Percentiles rank a stretch among this genome's conserved stretches.
Conservation (phyloP, 1,284 basidiomycete species). For the Sporisorium graminicola region DNA sequence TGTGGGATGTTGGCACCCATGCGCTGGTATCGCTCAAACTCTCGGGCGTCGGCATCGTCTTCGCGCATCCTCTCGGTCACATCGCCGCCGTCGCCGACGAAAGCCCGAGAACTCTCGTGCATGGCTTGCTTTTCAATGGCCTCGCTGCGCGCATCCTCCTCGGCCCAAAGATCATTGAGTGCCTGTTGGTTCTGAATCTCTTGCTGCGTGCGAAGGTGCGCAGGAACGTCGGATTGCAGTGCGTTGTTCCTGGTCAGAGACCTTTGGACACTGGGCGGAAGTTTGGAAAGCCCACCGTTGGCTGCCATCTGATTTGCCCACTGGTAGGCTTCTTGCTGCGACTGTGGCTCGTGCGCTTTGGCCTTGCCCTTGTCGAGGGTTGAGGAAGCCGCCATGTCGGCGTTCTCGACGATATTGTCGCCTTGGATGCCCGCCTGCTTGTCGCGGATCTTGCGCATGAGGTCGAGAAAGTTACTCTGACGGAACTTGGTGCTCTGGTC, state of each 20-base stretch:
- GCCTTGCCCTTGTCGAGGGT: slow-evolving; percentile 52
- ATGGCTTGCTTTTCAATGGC: slow-evolving; percentile 43
- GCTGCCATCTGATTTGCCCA: slow-evolving; percentile 52
- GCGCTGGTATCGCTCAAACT: slow-evolving; percentile 60
- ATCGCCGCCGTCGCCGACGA: slow-evolving; percentile 64
- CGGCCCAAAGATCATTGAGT: slow-evolving; percentile 63
- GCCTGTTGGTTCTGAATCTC: slow-evolving; percentile 39
- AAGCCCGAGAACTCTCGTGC: slow-evolving; percentile 34
- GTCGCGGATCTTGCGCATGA: slow-evolving; percentile 88
- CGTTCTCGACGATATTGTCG: slow-evolving; percentile 77
- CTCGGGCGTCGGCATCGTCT: slow-evolving; percentile 61
- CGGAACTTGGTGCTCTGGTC: slow-evolving; percentile 84
- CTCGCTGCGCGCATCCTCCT: slow-evolving; percentile 64
- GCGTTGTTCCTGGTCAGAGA: slow-evolving; percentile 24
- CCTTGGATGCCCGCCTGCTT: slow-evolving; percentile 85
- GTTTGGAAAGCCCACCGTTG: slow-evolving; percentile 23
- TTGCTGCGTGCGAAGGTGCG: slow-evolving; percentile 17
- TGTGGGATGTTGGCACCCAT: slow-evolving; percentile 54
- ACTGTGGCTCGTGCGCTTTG: slow-evolving; percentile 45
- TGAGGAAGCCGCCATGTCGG: slow-evolving; percentile 7
- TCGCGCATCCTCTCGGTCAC: slow-evolving; percentile 60
- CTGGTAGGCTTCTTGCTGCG: slow-evolving; percentile 47
- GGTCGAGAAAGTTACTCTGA: slow-evolving; percentile 85
- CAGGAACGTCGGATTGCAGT: slow-evolving; percentile 18
- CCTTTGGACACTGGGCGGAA: slow-evolving; percentile 42